Base-by-base conservation (phyloP, 805 yeast genomes). In the Zygotorulaspora sp. region DNA sequence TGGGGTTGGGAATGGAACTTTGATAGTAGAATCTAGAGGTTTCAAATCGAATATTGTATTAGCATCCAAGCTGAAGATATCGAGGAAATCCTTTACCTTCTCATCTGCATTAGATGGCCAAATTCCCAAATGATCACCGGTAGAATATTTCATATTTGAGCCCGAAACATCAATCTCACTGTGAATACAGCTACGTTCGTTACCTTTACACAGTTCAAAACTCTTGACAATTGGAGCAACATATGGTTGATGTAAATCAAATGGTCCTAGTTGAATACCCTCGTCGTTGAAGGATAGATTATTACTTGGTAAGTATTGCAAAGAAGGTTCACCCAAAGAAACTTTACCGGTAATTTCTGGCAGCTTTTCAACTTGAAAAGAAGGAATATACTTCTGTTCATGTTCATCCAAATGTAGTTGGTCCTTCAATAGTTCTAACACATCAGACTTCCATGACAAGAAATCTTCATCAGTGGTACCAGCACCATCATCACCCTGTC, bases 381-480 rank as follows among this genome's bases (percentile, higher is more conserved):
- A 70, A 7, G 98, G 87, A 61, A 85, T 86, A 54, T 86, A 90
- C 12, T 62, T 68, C 46, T 81, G 73, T 48, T 88, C 96, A 47
- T 76, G 84, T 65, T 89, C 97, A 50, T 82, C 80, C 40, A 90
- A 69, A 43, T 75, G 68, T 54, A 86, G 70, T 35, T 74, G 67
- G 43, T 72, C 72, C 53, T 80, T 78, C 63, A 89, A 70, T 3
- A 74, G 61, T 11, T 78, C 84, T 51, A 87, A 75, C 41, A 82
- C 69, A 10, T 66, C 62, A 46, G 89, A 97, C 64, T 89, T 92
- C 98, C 98, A 90, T 31, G 88, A 69, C 57, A 92, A 66, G 62
- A 77, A 90, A 65, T 92, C 97, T 65, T 90, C 98, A 62, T 90
- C 97, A 72, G 90, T 78, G 38, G 96, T 77, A 36, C 95, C 97